These are phyloP conservation scores for Aspergillus sp. DNA, from an alignment of 2,329 filamentous ascomycete genomes.

Conservation along the genomic window DNA sequence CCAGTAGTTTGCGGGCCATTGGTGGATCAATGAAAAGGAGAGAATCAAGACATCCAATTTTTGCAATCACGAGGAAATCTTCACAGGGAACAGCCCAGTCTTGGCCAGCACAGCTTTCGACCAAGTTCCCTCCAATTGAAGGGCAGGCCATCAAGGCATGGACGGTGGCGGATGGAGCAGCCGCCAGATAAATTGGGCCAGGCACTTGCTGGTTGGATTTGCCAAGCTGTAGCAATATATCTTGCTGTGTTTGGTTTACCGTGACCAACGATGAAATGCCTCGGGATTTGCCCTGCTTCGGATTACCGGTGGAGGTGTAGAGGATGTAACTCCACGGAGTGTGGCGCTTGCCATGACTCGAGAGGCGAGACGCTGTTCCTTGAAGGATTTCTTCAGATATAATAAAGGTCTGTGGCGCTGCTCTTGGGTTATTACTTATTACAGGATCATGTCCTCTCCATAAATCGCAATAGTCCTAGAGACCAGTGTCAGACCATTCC, in stretches of 20 bases:
- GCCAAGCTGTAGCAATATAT: slow-evolving; percentile 6
- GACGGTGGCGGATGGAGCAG: background rate
- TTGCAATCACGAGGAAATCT: slow-evolving; percentile 7
- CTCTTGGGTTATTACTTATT: background rate
- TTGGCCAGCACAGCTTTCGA: background rate
- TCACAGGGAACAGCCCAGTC: background rate
- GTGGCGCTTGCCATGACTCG: background rate
- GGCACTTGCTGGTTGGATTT: background rate
- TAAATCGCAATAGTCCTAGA: background rate
- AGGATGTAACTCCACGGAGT: background rate
- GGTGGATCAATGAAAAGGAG: slow-evolving; percentile 7
- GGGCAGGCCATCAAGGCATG: background rate
- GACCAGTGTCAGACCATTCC: background rate
- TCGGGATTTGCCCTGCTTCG: slow-evolving; percentile 3
- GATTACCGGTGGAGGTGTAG: background rate
- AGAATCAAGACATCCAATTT: background rate
- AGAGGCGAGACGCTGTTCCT: background rate
- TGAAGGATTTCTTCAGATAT: background rate
- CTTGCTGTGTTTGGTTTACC: no score
- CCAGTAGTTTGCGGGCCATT: background rate
- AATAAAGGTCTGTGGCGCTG: background rate
- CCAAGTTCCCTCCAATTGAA: slow-evolving; percentile 8
- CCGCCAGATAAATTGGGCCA: slow-evolving; percentile 3
- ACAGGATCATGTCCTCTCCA: background rate
- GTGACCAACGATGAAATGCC: background rate